These are phyloP conservation scores for Melastoma candidum DNA, from an alignment of 441 rosid species.

Conservation along the genomic window DNA sequence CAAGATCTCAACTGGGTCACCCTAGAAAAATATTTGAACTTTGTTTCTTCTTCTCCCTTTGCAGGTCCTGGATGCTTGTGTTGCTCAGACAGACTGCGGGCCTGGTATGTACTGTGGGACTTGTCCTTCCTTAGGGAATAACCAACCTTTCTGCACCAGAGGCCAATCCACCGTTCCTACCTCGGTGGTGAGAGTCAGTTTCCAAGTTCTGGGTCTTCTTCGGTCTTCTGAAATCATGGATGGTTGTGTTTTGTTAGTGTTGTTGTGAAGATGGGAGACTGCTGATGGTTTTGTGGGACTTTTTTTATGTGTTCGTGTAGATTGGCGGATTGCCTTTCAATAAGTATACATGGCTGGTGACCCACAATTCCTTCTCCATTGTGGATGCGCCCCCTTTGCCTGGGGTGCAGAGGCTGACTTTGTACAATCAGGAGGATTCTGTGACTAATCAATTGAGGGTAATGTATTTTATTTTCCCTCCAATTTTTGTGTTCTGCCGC, in stretches of 20 bases:
- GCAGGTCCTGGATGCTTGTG: constrained; percentile 62
- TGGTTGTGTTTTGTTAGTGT: too few species aligned
- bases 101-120: constrained; percentile 72
- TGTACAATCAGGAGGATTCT: constrained; percentile 84
- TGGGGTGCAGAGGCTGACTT: constrained; percentile 74
- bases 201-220: background rate
- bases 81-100: constrained; percentile 56
- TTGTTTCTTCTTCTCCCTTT: constrained; percentile 10
- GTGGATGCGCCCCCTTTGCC: constrained; percentile 74
- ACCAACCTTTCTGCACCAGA: constrained; percentile 68
- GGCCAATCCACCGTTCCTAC: constrained; percentile 74
- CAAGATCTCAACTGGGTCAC: constrained; percentile 22
- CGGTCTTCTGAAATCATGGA: too few species aligned
- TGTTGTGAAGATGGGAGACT: too few species aligned
- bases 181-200: constrained; percentile 40
- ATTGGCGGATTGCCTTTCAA: constrained; percentile 76
- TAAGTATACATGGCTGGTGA: constrained; percentile 88
- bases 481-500: constrained; percentile 2
- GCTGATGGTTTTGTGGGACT: background rate
- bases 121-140: constrained; percentile 63
- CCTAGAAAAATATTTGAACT: constrained; percentile 12
- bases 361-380: constrained; percentile 86
- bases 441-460: constrained; percentile 81
- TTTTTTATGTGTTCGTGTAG: constrained; percentile 16
- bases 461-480: constrained; percentile 12